phyloP scores from a whole-genome alignment of 2,329 filamentous ascomycete genomes.

The Curvularia verruculosa region DNA sequence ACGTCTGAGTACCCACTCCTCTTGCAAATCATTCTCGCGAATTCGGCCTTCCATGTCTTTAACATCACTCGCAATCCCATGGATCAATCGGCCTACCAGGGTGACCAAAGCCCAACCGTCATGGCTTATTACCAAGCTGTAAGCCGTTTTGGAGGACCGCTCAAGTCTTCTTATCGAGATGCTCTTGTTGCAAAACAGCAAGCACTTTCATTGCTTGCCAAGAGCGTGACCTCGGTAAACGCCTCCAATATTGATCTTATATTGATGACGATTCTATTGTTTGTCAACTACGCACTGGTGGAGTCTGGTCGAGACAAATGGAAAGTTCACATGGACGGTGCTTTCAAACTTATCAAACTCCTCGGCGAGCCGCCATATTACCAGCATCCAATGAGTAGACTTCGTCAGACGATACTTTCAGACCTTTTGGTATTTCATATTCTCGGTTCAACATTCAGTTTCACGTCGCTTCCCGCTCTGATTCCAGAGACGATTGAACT shows the following conservation, averaged over 20 bases:
- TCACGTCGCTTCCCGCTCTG: constrained; percentile 33
- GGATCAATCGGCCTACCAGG: constrained; percentile 43
- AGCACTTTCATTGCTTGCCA: constrained; percentile 52
- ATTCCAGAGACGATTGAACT: constrained; percentile 42
- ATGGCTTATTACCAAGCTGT: constrained; percentile 46
- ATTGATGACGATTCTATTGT: constrained; percentile 55
- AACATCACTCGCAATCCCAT: constrained; percentile 46
- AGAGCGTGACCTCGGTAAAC: constrained; percentile 38
- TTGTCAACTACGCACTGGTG: constrained; percentile 58
- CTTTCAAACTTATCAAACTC: constrained; percentile 54
- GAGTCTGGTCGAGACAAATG: constrained; percentile 59
- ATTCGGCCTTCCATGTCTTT: constrained; percentile 57
- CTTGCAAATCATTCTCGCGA: constrained; percentile 55
- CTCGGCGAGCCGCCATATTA: constrained; percentile 41
- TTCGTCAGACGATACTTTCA: constrained; percentile 44
- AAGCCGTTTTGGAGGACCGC: constrained; percentile 47
- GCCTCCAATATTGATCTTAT: constrained; percentile 49
- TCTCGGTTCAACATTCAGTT: constrained; percentile 43
- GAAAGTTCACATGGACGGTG: constrained; percentile 59
- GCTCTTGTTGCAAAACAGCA: constrained; percentile 57
- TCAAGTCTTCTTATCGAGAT: constrained; percentile 42
- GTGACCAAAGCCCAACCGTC: constrained; percentile 40
- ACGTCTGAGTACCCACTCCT: constrained; percentile 54
- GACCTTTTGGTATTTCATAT: constrained; percentile 48
- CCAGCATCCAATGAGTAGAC: constrained; percentile 39